Evolutionary conservation across 805 yeast species (phyloP), one percentile per base, ranked within the genome.

Genomic region (Yarrowia sp.): DNA sequence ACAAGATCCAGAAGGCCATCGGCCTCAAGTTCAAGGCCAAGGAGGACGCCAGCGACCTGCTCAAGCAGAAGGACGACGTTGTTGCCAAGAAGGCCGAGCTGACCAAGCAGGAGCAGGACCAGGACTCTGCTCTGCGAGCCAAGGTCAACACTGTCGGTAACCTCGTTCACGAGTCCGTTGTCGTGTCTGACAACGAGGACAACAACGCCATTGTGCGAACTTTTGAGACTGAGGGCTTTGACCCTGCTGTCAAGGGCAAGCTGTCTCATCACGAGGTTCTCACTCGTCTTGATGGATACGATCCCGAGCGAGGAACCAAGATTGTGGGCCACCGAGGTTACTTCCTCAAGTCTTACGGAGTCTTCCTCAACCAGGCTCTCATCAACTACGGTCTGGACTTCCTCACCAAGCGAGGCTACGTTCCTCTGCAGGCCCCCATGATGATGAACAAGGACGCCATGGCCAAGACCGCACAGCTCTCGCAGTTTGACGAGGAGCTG

Each of bases 361-460:
- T 95, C 55, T 95, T 92, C 81, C 84, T 95, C 77, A 95, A 95
- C 83, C 98, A 95, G 81, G 99, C 99, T 48, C 83, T 95, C 77
- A 95, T 95, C 78, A 95, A 92, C 84, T 93, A 92, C 75, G 99
- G 99, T 71, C 84, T 95, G 75, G 82, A 83, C 67, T 92, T 91
- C 79, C 84, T 95, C 76, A 84, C 90, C 69, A 79, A 84, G 72
- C 85, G 87, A 71, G 92, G 87, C 61, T 95, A 91, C 82, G 81
- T 82, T 65, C 96, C 98, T 68, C 83, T 95, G 78, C 99, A 95
- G 82, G 96, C 99, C 14, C 99, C 99, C 66, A 97, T 93, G 50
- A 95, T 95, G 99, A 91, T 95, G 97, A 95, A 95, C 86, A 95
- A 95, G 80, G 98, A 95, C 66, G 96, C 92, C 66, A 95, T 95